Evolutionary conservation across 2,329 filamentous ascomycete species (phyloP).

Genomic region (Alternaria brassicae): DNA sequence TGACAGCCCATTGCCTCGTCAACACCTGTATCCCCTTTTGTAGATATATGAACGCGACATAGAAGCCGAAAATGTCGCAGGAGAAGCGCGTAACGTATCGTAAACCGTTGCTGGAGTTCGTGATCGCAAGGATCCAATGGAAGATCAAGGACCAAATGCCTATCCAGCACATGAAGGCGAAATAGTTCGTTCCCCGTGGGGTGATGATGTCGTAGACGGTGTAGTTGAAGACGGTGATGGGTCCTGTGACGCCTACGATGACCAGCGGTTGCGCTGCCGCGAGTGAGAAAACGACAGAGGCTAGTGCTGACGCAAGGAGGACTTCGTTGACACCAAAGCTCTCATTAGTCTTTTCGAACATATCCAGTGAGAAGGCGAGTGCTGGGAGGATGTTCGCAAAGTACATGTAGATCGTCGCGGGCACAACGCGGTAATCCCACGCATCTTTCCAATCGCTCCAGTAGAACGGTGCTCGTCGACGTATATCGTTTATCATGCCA

Average conservation of each 20-base stretch:
- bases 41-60: constrained; percentile 89
- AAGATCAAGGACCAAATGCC: constrained; percentile 85
- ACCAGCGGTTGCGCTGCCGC: constrained; percentile 84
- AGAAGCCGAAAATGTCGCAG: constrained; percentile 93
- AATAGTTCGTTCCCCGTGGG: constrained; percentile 78
- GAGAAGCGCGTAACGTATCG: constrained; percentile 90
- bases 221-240: constrained; percentile 93
- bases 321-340: constrained; percentile 93
- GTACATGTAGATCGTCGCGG: constrained; percentile 90
- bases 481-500: constrained; percentile 81
- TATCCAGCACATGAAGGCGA: constrained; percentile 92
- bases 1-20: constrained; percentile 71
- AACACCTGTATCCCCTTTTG: constrained; percentile 91
- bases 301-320: constrained; percentile 82
- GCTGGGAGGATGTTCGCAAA: constrained; percentile 92
- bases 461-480: constrained; percentile 77
- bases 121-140: constrained; percentile 82
- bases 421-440: constrained; percentile 88
- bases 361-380: constrained; percentile 87
- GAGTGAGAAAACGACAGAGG: constrained; percentile 79
- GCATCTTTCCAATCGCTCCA: constrained; percentile 84
- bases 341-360: constrained; percentile 86
- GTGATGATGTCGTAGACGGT: constrained; percentile 90
- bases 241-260: constrained; percentile 91
- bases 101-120: constrained; percentile 87